phyloP scores from a whole-genome alignment of 2,329 filamentous ascomycete genomes.

The Scedosporium boydii region DNA sequence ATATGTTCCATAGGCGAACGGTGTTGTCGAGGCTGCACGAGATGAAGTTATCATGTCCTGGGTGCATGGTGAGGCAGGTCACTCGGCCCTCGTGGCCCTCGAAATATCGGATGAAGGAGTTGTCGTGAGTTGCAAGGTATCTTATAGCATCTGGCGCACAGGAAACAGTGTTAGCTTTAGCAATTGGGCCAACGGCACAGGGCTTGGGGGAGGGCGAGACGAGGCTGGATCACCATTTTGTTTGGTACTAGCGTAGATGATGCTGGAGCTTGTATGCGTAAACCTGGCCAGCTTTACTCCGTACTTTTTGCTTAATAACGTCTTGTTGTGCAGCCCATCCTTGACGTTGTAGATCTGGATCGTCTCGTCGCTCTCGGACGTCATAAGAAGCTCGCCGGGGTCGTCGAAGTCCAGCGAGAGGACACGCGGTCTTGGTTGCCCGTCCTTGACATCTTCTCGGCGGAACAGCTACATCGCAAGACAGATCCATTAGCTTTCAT shows the following conservation, averaged over 20 bases:
- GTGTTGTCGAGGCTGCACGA: conserved; percentile 88
- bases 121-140: conserved; percentile 88
- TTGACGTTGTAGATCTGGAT: conserved; percentile 93
- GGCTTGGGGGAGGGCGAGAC: conserved; percentile 5
- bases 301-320: conserved; percentile 90
- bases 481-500: background rate
- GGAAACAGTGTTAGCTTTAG: background rate
- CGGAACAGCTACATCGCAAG: conserved; percentile 39
- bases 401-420: conserved; percentile 96
- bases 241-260: conserved; percentile 94
- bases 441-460: conserved; percentile 45
- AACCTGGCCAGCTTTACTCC: conserved; percentile 91
- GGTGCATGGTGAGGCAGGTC: conserved; percentile 74
- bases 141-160: conserved; percentile 58
- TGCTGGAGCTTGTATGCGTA: conserved; percentile 81
- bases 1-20: conserved; percentile 81
- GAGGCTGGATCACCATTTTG: conserved; percentile 56
- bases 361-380: conserved; percentile 86
- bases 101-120: conserved; percentile 94
- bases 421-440: conserved; percentile 50
- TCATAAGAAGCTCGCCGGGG: conserved; percentile 83
- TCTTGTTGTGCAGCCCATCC: conserved; percentile 82
- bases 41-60: conserved; percentile 81
- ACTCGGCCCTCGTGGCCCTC: conserved; percentile 80
- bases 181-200: background rate